phyloP scores from a whole-genome alignment of 2,329 filamentous ascomycete species.

The Sphaerulina vaccinii region DNA sequence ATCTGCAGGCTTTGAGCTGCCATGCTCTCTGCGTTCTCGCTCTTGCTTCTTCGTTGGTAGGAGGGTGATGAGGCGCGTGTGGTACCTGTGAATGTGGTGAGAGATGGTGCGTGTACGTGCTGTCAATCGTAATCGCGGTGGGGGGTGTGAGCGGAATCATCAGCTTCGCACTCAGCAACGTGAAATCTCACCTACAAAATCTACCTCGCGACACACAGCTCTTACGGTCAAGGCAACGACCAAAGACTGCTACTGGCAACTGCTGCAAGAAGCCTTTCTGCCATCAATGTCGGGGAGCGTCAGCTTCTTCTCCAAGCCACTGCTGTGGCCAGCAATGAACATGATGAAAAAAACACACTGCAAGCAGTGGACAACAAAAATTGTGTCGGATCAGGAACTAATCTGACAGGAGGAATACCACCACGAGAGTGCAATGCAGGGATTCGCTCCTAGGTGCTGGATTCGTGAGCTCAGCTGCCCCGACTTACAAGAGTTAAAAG shows the following conservation, averaged over 20 bases:
- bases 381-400: neutral
- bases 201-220: too few species aligned
- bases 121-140: neutral
- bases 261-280: too few species aligned
- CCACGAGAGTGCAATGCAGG: neutral
- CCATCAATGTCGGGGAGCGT: too few species aligned
- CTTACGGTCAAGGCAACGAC: too few species aligned
- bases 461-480: neutral
- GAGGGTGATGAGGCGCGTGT: neutral
- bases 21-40: neutral
- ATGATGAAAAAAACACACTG: constrained; percentile 15
- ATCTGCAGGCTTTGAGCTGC: neutral
- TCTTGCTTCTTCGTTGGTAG: neutral
- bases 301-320: constrained; percentile 14
- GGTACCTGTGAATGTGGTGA: neutral
- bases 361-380: constrained; percentile 13
- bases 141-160: neutral
- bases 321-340: constrained; percentile 7
- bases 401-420: neutral
- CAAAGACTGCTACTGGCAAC: too few species aligned
- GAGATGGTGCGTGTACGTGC: neutral
- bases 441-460: neutral
- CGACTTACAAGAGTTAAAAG: neutral
- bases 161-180: neutral
- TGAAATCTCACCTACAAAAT: neutral